These are phyloP conservation scores for Dioszegia hungarica DNA, from an alignment of 768 basidiomycete species.

Conservation along the genomic window DNA sequence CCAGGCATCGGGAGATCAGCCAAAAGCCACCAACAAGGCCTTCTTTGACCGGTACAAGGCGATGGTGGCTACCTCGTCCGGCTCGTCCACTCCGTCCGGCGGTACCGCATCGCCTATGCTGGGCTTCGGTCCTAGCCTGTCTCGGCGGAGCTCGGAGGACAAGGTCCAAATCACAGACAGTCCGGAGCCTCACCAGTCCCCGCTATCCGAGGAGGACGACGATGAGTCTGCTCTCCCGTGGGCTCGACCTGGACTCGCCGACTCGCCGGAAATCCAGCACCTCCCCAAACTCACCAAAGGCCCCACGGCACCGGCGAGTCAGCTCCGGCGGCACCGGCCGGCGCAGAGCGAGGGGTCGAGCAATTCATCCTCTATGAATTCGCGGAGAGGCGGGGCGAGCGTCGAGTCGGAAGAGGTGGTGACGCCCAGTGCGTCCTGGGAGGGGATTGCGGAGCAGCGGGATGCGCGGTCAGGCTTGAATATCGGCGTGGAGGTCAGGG, in stretches of 20 bases:
- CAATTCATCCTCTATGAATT: slow-evolving; percentile 23
- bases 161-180: neutral
- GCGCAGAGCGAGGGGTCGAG: neutral
- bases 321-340: neutral
- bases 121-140: slow-evolving; percentile 6
- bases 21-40: slow-evolving; percentile 11
- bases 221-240: slow-evolving; percentile 38
- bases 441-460: slow-evolving; percentile 23
- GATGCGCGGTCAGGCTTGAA: neutral
- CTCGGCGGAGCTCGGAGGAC: slow-evolving; percentile 2
- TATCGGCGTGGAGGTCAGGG: slow-evolving; percentile 8
- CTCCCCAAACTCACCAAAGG: neutral
- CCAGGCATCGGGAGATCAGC: slow-evolving; percentile 7
- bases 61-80: slow-evolving; percentile 16
- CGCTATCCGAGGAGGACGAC: slow-evolving; percentile 21
- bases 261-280: slow-evolving; percentile 20
- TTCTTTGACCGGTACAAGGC: slow-evolving; percentile 41
- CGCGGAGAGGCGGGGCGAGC: slow-evolving; percentile 23
- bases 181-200: slow-evolving; percentile 20
- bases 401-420: slow-evolving; percentile 39
- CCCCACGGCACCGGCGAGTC: neutral
- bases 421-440: slow-evolving; percentile 35
- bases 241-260: slow-evolving; percentile 24
- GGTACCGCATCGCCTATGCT: slow-evolving; percentile 5
- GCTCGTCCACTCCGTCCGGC: slow-evolving; percentile 1